Base-by-base conservation (phyloP, 257 asterid genomes). In the Solanum chiquidenum region DNA sequence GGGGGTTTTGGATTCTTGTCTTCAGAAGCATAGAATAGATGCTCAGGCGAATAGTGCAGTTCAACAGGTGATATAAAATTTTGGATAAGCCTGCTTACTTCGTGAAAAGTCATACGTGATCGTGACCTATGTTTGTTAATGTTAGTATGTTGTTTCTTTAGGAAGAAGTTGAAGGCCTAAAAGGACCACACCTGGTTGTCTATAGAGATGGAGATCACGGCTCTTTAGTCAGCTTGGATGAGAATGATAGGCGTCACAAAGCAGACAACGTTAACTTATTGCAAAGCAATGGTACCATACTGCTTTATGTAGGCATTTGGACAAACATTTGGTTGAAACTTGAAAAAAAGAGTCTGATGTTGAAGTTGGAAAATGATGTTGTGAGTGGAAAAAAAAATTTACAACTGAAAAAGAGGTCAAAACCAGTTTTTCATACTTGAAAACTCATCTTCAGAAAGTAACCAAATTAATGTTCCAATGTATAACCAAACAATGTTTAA, bases 1-100 rank as follows among this genome's bases (percentile, higher is more conserved):
- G 33, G 46, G 72, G 42, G 16, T 14, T 12, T 34, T 46, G 42
- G 7, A 44, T 80, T 80, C 83, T 49, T 29, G 40, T 93, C 86
- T 90, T 86, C 95, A 97, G 99, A 95, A 95, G 89, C 95, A 91
- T 90, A 92, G 95, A 87, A 88, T 91, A 44, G 98, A 95, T 86
- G 93, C 92, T 85, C 98, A 92, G 52, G 86, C 90, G 38, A 92
- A 94, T 62, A 89, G 87, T 88, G 94, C 97, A 88, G 74, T 94
- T 49, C 93, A 93, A 90, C 95, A 93, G 98, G 98, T 97, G 90
- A 88, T 83, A 42, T 9, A 86, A 58, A 58, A 44, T 71, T 58
- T 55, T 85, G 23, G 34, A 16, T 86, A 31, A 69, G 87, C 83
- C 68, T 10, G 20, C 40, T 52, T 66, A 68, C 86, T 62, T n/a